phyloP scores from a whole-genome alignment of 2,329 filamentous ascomycete genomes.

The Colletotrichum agaves region DNA sequence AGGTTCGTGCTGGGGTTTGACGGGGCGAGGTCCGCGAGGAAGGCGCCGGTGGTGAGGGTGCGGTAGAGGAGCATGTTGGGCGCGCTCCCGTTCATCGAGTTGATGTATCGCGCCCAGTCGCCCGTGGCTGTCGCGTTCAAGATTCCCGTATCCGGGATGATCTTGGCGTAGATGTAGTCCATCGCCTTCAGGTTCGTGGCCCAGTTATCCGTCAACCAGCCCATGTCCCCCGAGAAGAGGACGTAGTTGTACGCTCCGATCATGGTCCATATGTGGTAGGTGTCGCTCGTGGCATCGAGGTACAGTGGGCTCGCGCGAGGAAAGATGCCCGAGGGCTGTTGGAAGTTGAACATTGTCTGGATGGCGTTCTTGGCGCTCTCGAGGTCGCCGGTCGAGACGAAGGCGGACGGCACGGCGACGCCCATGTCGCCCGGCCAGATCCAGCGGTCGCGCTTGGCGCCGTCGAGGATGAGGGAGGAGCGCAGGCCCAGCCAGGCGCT shows the following conservation, averaged over 20 bases:
- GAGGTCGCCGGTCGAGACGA: constrained; percentile 65
- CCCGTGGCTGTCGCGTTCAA: constrained; percentile 60
- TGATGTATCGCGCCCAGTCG: constrained; percentile 63
- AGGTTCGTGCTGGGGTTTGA: constrained; percentile 50
- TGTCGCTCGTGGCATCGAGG: constrained; percentile 46
- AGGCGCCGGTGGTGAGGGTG: constrained; percentile 62
- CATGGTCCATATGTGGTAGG: constrained; percentile 55
- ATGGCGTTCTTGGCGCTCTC: constrained; percentile 61
- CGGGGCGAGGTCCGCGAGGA: constrained; percentile 57
- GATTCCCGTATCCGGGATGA: constrained; percentile 41
- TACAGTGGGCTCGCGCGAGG: constrained; percentile 61
- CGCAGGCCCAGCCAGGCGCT: constrained; percentile 48
- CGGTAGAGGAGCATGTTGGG: constrained; percentile 65
- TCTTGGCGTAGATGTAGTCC: constrained; percentile 43
- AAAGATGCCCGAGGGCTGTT: constrained; percentile 56
- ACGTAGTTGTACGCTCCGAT: constrained; percentile 67
- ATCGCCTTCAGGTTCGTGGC: constrained; percentile 46
- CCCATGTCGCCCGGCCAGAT: constrained; percentile 72
- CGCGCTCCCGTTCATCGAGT: constrained; percentile 54
- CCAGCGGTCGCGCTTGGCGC: constrained; percentile 67
- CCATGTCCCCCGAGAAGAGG: constrained; percentile 51
- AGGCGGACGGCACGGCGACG: constrained; percentile 64
- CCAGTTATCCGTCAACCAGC: constrained; percentile 43
- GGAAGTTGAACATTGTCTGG: constrained; percentile 56
- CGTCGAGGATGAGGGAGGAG: constrained; percentile 55